Conservation (phyloP, 192 early-diverging fungal species). For the Coemansia guatemalensis region DNA sequence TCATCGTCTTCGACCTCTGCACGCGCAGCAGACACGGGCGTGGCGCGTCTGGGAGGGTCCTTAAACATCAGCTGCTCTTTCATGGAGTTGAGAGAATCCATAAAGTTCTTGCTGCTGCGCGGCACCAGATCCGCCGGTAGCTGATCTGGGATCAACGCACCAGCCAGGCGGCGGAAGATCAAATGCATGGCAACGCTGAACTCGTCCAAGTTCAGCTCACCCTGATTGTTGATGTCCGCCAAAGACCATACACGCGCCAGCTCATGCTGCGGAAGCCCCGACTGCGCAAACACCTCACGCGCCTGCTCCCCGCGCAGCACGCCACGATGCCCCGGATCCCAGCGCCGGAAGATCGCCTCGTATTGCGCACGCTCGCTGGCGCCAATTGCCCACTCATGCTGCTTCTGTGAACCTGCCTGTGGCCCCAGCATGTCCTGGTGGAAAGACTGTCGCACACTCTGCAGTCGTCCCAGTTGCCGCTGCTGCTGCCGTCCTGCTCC, state of each 20-base stretch:
- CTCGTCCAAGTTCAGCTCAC: slow-evolving; percentile 91
- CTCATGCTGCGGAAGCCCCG: slow-evolving; percentile 51
- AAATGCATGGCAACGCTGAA: slow-evolving; percentile 98
- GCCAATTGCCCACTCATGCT: slow-evolving; percentile 46
- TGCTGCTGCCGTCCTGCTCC: slow-evolving; percentile 6
- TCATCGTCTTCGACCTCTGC: slow-evolving; percentile 17
- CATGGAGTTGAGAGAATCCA: slow-evolving; percentile 56
- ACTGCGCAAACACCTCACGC: slow-evolving; percentile 61
- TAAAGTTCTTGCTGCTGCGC: slow-evolving; percentile 79
- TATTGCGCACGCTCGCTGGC: slow-evolving; percentile 37
- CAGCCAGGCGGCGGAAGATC: slow-evolving; percentile 84
- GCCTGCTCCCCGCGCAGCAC: slow-evolving; percentile 57
- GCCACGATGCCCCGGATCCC: slow-evolving; percentile 54
- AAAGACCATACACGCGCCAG: slow-evolving; percentile 59
- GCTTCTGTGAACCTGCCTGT: slow-evolving; percentile 19
- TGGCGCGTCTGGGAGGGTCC: slow-evolving; percentile 5
- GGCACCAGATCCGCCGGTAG: slow-evolving; percentile 87
- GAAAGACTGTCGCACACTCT: slow-evolving; percentile 40
- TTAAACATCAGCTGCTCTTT: slow-evolving; percentile 51
- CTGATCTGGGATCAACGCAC: slow-evolving; percentile 71
- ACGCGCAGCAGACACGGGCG: slow-evolving; percentile 1
- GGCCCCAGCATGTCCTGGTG: slow-evolving; percentile 20
- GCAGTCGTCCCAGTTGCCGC: slow-evolving; percentile 14
- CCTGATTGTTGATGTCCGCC: slow-evolving; percentile 54
- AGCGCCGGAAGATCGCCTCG: slow-evolving; percentile 50